Base-by-base conservation (phyloP, 495 filamentous ascomycete genomes). In the Xanthoparmelia taractica region DNA sequence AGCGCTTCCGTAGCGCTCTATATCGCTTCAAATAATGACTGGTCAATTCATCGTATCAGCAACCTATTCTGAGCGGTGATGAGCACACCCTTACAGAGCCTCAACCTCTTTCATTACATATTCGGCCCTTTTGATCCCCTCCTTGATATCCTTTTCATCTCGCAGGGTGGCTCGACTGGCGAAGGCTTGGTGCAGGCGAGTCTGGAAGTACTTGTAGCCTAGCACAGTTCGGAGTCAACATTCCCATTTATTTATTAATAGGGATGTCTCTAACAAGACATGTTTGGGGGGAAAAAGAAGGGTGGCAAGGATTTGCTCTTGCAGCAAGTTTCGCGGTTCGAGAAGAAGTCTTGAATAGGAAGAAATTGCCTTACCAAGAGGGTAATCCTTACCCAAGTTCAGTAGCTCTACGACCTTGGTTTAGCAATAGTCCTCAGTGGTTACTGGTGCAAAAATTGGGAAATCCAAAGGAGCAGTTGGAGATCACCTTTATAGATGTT, bases 1-100 rank as follows among this genome's bases (percentile, higher is more conserved):
- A 56, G 23, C 91, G 82, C 77, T 92, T 84, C 69, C 86, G 86
- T 67, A 98, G 79, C 55, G 90, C 84, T 66, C 94, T 85, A 78
- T 98, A 98, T 74, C 88, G 84, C 78, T 96, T 97, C 65, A 98
- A 77, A 78, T 93, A 94, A 76, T 97, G 96, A 72, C 93, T 97
- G 73, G 18, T 38, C 15, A 67, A 63, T 63, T 34, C 59, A 67
- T 66, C 43, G 4, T 41, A 27, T 68, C 58, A 68, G 59, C 54
- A 45, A 65, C 58, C 43, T 63, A 38, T 36, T 66, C 64, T 57
- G 47, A n/a, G 66, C 33, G 48, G 67, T 8, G 56, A 69, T 63
- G 34, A 23, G 37, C 27, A 33, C 29, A 54, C 29, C 79, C 89
- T 84, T 80, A 97, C 92, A 97, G 72, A 13, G 92, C 87, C 75